A percentile compares a stretch with the other conserved stretches of the same genome.
phyloP scores from a whole-genome alignment of 257 asterid species.

The Ballota nigra region DNA sequence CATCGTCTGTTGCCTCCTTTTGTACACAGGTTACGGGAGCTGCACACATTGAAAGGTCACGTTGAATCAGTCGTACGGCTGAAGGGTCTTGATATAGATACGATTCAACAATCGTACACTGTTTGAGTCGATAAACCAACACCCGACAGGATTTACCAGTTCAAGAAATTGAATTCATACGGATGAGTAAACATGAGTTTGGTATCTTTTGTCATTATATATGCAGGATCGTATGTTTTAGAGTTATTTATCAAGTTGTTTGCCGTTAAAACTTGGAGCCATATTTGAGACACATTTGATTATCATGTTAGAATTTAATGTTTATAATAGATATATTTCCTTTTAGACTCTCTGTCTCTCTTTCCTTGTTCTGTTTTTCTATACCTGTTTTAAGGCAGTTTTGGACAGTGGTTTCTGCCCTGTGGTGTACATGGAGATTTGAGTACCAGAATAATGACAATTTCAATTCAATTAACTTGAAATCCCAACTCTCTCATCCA shows the following conservation, averaged over 20 bases:
- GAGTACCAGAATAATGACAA: neutral
- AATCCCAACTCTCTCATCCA: too few species aligned
- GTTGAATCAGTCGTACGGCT: slow-evolving; percentile 83
- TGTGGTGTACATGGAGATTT: neutral
- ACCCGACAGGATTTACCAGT: neutral
- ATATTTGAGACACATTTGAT: slow-evolving; percentile 5
- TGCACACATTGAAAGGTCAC: slow-evolving; percentile 74
- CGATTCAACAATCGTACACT: slow-evolving; percentile 81
- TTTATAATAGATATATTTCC: slow-evolving; percentile 28
- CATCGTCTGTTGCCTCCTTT: neutral
- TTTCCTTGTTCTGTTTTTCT: neutral
- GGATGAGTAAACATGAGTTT: neutral
- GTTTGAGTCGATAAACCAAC: slow-evolving; percentile 45
- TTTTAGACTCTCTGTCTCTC: neutral
- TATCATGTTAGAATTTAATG: slow-evolving; percentile 26
- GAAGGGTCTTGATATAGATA: slow-evolving; percentile 85
- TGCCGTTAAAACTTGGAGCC: slow-evolving; percentile 8
- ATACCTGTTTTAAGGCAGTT: neutral
- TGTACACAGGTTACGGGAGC: slow-evolving; percentile 58
- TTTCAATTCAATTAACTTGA: too few species aligned
- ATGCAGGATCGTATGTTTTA: slow-evolving; percentile 18
- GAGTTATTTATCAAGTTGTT: neutral
- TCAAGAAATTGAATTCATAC: neutral
- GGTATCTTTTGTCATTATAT: neutral
- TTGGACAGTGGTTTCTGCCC: neutral